phyloP scores from a whole-genome alignment of 192 early-diverging fungal genomes.

The Coemansia sp. region DNA sequence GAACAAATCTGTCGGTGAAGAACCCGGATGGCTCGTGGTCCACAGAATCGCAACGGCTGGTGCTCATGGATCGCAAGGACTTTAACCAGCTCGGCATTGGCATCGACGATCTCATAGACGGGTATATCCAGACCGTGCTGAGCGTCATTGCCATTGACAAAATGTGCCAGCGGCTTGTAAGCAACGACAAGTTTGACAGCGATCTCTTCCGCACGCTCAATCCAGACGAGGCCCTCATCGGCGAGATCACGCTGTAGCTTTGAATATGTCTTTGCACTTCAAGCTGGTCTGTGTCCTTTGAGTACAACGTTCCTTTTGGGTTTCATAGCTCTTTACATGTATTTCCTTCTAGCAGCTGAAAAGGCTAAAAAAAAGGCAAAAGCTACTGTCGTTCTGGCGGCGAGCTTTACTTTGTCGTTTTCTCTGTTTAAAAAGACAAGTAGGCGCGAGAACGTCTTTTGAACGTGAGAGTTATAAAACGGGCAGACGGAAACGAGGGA shows the following conservation, averaged over 20 bases:
- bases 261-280: no score
- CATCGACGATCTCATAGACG: constrained; percentile 84
- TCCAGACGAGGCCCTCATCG: constrained; percentile 60
- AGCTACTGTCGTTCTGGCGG: no score
- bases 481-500: not conserved
- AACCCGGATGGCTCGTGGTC: constrained; percentile 71
- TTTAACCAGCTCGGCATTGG: constrained; percentile 84
- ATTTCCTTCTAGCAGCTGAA: not conserved
- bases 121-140: constrained; percentile 84
- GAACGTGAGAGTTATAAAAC: not conserved
- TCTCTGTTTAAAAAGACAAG: not conserved
- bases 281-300: no score
- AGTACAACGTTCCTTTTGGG: not conserved
- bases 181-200: constrained; percentile 56
- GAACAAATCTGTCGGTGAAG: constrained; percentile 83
- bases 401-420: not conserved
- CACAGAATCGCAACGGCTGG: constrained; percentile 75
- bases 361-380: no score
- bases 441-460: not conserved
- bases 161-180: constrained; percentile 64
- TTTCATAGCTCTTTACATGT: not conserved
- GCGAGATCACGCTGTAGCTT: constrained; percentile 46
- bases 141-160: constrained; percentile 83
- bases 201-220: constrained; percentile 61
- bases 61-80: constrained; percentile 91